Evolutionary conservation across 129 eudicot genomes (phyloP).

Genomic region (Pseudognaphalium luteoalbum): DNA sequence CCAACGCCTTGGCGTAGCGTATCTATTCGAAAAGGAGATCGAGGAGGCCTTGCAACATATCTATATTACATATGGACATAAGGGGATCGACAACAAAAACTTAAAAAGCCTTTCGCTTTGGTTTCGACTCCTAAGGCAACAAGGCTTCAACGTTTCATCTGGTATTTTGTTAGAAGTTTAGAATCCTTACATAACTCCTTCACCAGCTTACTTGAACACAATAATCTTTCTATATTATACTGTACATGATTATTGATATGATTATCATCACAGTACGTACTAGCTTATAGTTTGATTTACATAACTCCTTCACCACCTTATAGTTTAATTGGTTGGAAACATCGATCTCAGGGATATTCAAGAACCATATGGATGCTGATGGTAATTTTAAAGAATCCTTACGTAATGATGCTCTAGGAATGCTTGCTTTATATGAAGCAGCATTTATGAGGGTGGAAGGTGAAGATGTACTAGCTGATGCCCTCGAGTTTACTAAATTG

Average conservation of each 20-base stretch:
- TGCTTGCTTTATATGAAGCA: conserved; percentile 1
- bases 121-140: background rate
- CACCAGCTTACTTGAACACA: background rate
- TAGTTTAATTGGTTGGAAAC: background rate
- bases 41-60: background rate
- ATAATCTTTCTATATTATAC: background rate
- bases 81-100: background rate
- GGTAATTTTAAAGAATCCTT: background rate
- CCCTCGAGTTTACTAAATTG: background rate
- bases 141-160: background rate
- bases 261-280: no score
- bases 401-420: background rate
- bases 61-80: background rate
- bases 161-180: background rate
- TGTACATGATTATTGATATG: no score
- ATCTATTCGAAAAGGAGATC: background rate
- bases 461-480: background rate
- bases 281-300: no score
- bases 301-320: no score
- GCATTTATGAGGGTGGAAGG: conserved; percentile 3
- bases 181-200: background rate
- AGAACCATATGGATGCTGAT: background rate
- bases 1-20: conserved; percentile 2
- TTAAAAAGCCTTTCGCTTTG: background rate
- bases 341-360: background rate